Evolutionary conservation across 2,329 filamentous ascomycete species (phyloP), one percentile per base, ranked within the genome.

Genomic region (Cadophora sp.): DNA sequence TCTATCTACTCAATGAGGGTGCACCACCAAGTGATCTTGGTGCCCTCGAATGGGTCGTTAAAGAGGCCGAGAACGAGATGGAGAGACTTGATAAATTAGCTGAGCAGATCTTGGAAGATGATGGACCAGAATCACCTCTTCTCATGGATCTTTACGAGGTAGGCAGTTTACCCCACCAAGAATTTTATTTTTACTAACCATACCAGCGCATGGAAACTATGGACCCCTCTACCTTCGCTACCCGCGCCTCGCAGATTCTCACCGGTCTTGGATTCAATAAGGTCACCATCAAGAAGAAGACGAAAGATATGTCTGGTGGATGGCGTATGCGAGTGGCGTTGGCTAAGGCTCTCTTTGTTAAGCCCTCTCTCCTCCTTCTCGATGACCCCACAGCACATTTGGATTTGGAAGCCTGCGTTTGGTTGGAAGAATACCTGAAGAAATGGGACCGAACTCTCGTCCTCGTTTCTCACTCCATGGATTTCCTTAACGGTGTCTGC

Each of bases 221-320:
- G 95, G 96, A 99, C 77, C 96, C 96, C 58, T 96, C 94, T 45
- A 99, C 96, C 62, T 99, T 99, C 83, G 85, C 93, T 78, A 97
- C 95, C 69, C 93, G 96, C 79, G 96, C 96, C 69, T 97, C 95
- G 65, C 90, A 97, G 73, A 99, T 99, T 79, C 83, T 99, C 75
- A 99, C 96, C 65, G 96, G 96, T 94, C 91, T 99, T 67, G 96
- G 96, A 73, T 99, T 99, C 89, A 97, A 99, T 90, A 98, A 98
- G 86, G 83, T 82, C 75, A 99, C 96, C 65, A 98, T 99, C 79
- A 85, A 96, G 82, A 99, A 99, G 89, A 97, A 96, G 89, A 99
- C 96, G 76, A 99, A 98, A 88, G 96, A 99, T 81, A 99, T 99
- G 96, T 99, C 96, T 73, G 96, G 96, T 93, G 96, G 96, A 76